Base-by-base conservation (phyloP, 2,329 filamentous ascomycete species). In the Colletotrichum spinosum region DNA sequence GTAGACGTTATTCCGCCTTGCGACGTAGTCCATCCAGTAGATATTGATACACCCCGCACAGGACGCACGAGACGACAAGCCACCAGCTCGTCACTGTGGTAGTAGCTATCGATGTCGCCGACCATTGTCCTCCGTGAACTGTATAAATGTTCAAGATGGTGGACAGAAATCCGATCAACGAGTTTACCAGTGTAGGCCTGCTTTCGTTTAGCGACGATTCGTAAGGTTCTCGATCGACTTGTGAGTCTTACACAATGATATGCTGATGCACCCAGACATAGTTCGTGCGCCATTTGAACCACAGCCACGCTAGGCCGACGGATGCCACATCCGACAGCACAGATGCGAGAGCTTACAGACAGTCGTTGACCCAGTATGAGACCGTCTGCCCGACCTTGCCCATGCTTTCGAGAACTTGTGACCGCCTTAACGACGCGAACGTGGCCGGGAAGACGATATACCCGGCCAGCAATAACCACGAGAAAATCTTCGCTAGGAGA, bases 81-180 rank as follows among this genome's bases (percentile, higher is more conserved):
- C 37, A 50, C 44, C 35, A 57, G 55, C 55, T 34, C 13, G 15
- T 57, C 10, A 53, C 56, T 10, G 33, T 53, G 2, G 42, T 25
- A 0, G 12, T 54, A n/a, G 51, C 41, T 33, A 60, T 60, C 2
- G 33, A 51, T 12, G 15, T 60, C 33, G 6, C 49, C 3, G 41
- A 60, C 49, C 15, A 60, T 17, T 60, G 1, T 6, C 49, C 42
- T 33, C 57, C 8, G 8, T 60, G 8, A 37, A 60, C 58, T 8
- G 42, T 60, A 34, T 60, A 60, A 12, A 55, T 53, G 13, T 60
- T 60, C 4, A 60, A 41, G 6, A 60, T 52, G 11, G 58, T 49
- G 2, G 37, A 55, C 11, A 55, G 35, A 45, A 60, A 49, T 44
- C 58, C 15, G n/a, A 55, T 60, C 8, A 60, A 15, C 15, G 17